Percentiles rank a stretch among this genome's conserved stretches.
Conservation (phyloP, 306 rosid species). For the Hylodesmum podocarpum region DNA sequence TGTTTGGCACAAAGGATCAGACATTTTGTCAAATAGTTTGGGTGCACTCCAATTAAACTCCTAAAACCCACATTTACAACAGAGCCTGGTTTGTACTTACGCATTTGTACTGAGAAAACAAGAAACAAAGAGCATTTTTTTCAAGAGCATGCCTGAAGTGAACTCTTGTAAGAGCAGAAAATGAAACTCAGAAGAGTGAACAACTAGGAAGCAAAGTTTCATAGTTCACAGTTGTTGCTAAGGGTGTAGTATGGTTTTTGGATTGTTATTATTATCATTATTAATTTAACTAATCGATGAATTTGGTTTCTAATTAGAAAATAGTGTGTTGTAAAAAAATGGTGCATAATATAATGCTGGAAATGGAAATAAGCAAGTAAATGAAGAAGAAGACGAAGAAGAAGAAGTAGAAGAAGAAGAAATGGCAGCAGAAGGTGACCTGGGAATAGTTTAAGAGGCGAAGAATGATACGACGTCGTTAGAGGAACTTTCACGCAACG, state of each 20-base stretch:
- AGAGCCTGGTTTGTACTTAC: background rate
- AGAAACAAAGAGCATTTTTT: too few species aligned
- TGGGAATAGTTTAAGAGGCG: background rate
- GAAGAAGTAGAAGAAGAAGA: background rate
- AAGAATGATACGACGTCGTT: background rate
- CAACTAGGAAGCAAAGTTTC: too few species aligned
- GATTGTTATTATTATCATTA: too few species aligned
- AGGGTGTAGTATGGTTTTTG: too few species aligned
- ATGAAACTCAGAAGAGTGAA: too few species aligned
- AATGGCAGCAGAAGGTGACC: background rate
- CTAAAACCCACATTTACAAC: background rate
- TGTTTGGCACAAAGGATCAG: background rate
- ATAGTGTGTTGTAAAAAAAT: background rate
- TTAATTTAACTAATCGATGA: background rate
- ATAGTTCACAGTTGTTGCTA: too few species aligned
- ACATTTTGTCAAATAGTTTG: conserved; percentile 9
- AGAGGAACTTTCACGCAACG: too few species aligned
- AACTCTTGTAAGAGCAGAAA: too few species aligned
- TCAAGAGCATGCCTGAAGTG: too few species aligned
- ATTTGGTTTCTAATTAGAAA: background rate
- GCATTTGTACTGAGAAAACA: background rate
- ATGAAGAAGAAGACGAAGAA: background rate
- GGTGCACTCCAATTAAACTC: background rate
- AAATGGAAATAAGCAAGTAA: background rate
- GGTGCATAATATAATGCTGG: background rate